phyloP scores from a whole-genome alignment of 257 asterid genomes.

The Fraxinus anomala region DNA sequence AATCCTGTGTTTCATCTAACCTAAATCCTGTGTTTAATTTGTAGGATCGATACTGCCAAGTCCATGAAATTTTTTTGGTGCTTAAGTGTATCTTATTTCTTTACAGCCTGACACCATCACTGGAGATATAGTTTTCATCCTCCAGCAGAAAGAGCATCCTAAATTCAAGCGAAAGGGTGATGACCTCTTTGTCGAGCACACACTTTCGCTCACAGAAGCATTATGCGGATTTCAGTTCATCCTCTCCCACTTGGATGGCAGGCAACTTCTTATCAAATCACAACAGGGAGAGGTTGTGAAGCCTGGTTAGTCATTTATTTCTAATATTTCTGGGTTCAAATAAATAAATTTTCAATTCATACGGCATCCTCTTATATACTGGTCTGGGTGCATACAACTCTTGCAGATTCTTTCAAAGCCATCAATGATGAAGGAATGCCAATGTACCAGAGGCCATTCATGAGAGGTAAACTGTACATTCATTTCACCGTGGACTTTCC shows the following conservation, averaged over 20 bases:
- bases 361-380: not conserved
- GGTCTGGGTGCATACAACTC: not conserved
- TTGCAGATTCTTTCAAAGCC: conserved; percentile 60
- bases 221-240: conserved; percentile 71
- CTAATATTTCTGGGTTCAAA: not conserved
- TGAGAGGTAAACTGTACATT: conserved; percentile 62
- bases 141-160: conserved; percentile 74
- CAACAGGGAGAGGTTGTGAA: conserved; percentile 67
- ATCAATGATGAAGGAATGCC: conserved; percentile 82
- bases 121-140: conserved; percentile 66
- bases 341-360: not conserved
- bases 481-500: conserved; percentile 68
- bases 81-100: not conserved
- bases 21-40: not conserved
- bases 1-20: too few species aligned
- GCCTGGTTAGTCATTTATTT: conserved; percentile 50
- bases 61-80: not conserved
- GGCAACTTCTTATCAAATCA: conserved; percentile 65
- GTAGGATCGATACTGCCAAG: not conserved
- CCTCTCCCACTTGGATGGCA: conserved; percentile 57
- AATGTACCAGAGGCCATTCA: conserved; percentile 57
- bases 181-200: conserved; percentile 66
- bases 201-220: conserved; percentile 60
- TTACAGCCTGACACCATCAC: conserved; percentile 69
- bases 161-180: conserved; percentile 69